Base-by-base conservation (phyloP, 202 grass and related monocot genomes). In the Digitaria exilis region DNA sequence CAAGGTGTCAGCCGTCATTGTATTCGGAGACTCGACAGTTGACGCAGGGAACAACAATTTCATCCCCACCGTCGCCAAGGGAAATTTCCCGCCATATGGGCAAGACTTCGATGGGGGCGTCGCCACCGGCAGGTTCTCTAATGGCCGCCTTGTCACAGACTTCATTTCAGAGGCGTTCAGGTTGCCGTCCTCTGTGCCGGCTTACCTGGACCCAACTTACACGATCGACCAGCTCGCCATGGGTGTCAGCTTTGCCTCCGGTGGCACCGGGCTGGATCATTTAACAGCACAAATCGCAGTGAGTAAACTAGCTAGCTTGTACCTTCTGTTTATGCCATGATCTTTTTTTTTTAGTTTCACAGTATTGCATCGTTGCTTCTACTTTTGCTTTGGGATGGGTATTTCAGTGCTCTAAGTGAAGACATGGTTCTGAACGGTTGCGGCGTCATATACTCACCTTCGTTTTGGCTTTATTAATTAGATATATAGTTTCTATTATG, bases 21-120 rank as follows among this genome's bases (percentile, higher is more conserved):
- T 97, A 16, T 94, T 97, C 7, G 94, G 94, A 34, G 94, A 97
- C 89, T 97, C 91, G 31, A 89, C 94, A 12, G 94, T 90, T 24
- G 94, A 94, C 43, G 0, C 84, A 1, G 91, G 94, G 55, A 97
- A 97, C 87, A 97, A 97, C 85, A 88, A 97, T 34, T 71, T 76
- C 75, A 85, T 91, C 77, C 30, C 34, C 1, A 97, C 94, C 85
- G 0, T 92, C 1, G 82, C 74, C 6, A 91, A 18, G 75, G 76
- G 67, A 69, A 92, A 95, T 79, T 95, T 92, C 81, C 78, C 79
- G 1, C 93, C 93, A 1, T 95, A 90, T 26, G 93, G 93, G 2
- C 71, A 75, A 26, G 88, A 95, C 83, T 97, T 88, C 77, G 64
- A 76, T 2, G 78, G 79, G 13, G 59, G 84, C 30, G 44, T 83